These are phyloP conservation scores for Blastobotrys capitulatus DNA, from an alignment of 1,139 yeast species.

Conservation along the genomic window DNA sequence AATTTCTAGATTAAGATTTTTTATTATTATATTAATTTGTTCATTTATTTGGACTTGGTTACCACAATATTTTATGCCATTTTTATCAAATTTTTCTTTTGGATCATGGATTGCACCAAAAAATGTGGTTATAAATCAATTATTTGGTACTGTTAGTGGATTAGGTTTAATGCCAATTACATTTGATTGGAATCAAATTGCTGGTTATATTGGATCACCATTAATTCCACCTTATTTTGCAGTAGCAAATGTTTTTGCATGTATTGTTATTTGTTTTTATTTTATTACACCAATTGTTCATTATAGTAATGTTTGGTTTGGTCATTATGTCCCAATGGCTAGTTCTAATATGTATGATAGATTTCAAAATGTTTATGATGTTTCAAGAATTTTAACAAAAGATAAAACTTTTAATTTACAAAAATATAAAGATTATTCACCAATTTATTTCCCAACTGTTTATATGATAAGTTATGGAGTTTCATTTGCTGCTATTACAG, in stretches of 20 bases:
- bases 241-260: slow-evolving; percentile 44
- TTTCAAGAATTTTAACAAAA: slow-evolving; percentile 40
- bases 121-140: slow-evolving; percentile 51
- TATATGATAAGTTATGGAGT: slow-evolving; percentile 58
- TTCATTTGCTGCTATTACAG: slow-evolving; percentile 57
- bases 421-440: slow-evolving; percentile 51
- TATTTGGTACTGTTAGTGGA: slow-evolving; percentile 56
- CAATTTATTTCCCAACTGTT: slow-evolving; percentile 58
- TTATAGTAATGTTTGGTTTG: slow-evolving; percentile 47
- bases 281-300: slow-evolving; percentile 44
- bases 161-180: slow-evolving; percentile 58
- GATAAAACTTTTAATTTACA: slow-evolving; percentile 41
- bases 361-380: slow-evolving; percentile 41
- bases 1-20: slow-evolving; percentile 45
- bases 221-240: slow-evolving; percentile 63
- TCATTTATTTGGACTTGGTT: slow-evolving; percentile 52
- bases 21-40: slow-evolving; percentile 36
- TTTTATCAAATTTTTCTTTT: slow-evolving; percentile 48
- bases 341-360: slow-evolving; percentile 42
- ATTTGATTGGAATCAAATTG: slow-evolving; percentile 53
- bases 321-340: slow-evolving; percentile 47
- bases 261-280: slow-evolving; percentile 44
- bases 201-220: slow-evolving; percentile 59
- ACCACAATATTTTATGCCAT: slow-evolving; percentile 49
- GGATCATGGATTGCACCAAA: slow-evolving; percentile 53